Conservation (phyloP, 495 filamentous ascomycete species). For the Xylaria castorea region DNA sequence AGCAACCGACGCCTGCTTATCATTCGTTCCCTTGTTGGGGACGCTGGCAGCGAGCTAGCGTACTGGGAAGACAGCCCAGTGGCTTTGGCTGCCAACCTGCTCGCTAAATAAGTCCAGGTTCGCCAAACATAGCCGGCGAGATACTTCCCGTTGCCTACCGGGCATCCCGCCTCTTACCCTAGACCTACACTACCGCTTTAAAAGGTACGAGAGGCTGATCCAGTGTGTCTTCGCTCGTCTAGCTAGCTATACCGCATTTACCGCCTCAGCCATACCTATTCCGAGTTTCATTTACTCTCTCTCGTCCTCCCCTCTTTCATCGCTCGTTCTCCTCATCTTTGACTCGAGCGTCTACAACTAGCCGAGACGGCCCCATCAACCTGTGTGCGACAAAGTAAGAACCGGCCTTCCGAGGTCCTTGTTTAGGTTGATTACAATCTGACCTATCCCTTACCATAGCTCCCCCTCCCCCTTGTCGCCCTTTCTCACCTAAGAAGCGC, state of each 20-base stretch:
- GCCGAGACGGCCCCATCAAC: constrained; percentile 3
- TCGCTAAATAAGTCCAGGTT: constrained; percentile 19
- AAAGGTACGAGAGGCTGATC: constrained; percentile 26
- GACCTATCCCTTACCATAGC: constrained; percentile 19
- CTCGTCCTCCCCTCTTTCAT: constrained; percentile 28
- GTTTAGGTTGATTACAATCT: constrained; percentile 17
- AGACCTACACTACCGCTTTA: neutral
- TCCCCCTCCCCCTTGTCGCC: constrained; percentile 23
- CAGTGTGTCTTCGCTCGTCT: constrained; percentile 22
- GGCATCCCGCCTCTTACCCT: constrained; percentile 2
- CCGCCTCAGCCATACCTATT: constrained; percentile 19
- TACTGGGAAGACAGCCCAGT: neutral
- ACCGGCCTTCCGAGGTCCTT: constrained; percentile 12
- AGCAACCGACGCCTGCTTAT: constrained; percentile 12
- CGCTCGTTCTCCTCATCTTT: constrained; percentile 5
- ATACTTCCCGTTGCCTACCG: constrained; percentile 12
- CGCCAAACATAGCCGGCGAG: constrained; percentile 16
- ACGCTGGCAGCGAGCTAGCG: constrained; percentile 20
- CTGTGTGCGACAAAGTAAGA: constrained; percentile 21
- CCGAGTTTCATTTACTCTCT: constrained; percentile 6
- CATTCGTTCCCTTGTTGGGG: constrained; percentile 4
- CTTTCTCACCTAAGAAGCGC: constrained; percentile 27
- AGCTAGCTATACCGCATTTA: constrained; percentile 19
- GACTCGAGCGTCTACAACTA: constrained; percentile 25
- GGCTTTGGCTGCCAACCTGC: constrained; percentile 10